A percentile compares a stretch with the other conserved stretches of the same genome.
phyloP scores from a whole-genome alignment of 2,329 filamentous ascomycete genomes.

The Emericellopsis atlantica region DNA sequence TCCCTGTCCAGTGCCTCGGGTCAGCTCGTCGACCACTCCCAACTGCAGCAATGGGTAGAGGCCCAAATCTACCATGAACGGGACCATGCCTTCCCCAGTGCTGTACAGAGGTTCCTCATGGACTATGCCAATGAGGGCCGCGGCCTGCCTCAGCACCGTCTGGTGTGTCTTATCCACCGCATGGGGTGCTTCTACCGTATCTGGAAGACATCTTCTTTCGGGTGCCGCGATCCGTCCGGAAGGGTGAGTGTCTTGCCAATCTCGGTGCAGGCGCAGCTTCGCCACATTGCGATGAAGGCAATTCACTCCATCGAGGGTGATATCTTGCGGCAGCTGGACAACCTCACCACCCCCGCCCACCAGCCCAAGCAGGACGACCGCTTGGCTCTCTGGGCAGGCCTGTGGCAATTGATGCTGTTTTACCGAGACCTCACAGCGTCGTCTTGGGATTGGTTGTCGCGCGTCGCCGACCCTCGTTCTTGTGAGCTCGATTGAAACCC shows the following conservation, averaged over 20 bases:
- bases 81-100: conserved; percentile 16
- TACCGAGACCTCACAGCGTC: conserved; percentile 27
- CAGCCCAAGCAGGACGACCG: conserved; percentile 24
- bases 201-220: conserved; percentile 29
- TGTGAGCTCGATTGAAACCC: too few species aligned
- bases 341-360: conserved; percentile 4
- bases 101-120: conserved; percentile 23
- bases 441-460: conserved; percentile 5
- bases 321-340: conserved; percentile 25
- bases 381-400: conserved; percentile 31
- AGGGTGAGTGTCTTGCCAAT: conserved; percentile 21
- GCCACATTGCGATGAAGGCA: conserved; percentile 23
- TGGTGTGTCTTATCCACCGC: conserved; percentile 28
- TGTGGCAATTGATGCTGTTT: conserved; percentile 37
- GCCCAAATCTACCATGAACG: conserved; percentile 12
- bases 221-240: conserved; percentile 23
- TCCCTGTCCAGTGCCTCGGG: conserved; percentile 19
- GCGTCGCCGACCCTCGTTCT: too few species aligned
- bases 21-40: conserved; percentile 19
- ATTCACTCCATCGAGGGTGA: conserved; percentile 23
- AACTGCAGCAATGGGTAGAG: conserved; percentile 24
- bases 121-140: conserved; percentile 20
- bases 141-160: conserved; percentile 26
- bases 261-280: conserved; percentile 26
- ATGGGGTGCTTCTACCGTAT: conserved; percentile 38